These are phyloP conservation scores for Metrosideros polymorpha DNA, from an alignment of 441 rosid genomes.

Conservation along the genomic window DNA sequence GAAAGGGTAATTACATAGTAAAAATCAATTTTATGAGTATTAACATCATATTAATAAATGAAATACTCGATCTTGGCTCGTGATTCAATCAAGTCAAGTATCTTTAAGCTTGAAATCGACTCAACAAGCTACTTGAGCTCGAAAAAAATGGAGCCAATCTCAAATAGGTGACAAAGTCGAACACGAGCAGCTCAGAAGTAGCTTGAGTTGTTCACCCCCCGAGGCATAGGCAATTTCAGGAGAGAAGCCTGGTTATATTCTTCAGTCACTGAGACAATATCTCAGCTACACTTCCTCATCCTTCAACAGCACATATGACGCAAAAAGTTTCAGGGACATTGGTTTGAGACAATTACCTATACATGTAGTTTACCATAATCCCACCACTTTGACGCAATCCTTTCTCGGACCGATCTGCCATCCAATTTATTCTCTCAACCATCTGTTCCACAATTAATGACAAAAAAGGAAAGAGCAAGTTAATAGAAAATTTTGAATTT, in stretches of 20 bases:
- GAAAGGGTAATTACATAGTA: not conserved
- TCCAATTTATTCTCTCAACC: slow-evolving; percentile 95
- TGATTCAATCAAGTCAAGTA: not conserved
- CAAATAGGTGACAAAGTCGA: not conserved
- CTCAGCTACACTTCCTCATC: not conserved
- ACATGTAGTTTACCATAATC: slow-evolving; percentile 89
- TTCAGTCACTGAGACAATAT: not conserved
- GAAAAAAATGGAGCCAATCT: not conserved
- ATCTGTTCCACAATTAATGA: slow-evolving; percentile 32
- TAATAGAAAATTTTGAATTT: not conserved
- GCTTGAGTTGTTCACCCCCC: not conserved
- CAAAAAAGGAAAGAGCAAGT: not conserved
- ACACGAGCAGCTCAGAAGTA: not conserved
- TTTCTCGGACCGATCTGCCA: slow-evolving; percentile 81
- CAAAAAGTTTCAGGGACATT: not conserved
- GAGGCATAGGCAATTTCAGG: not conserved
- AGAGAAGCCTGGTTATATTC: not conserved
- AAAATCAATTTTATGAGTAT: too few relatives aligned
- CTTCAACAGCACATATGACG: not conserved
- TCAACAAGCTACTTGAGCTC: not conserved
- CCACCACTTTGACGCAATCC: slow-evolving; percentile 82
- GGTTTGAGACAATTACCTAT: slow-evolving; percentile 40
- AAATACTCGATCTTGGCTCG: not conserved
- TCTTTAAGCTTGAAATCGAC: not conserved
- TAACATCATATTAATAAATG: not conserved